phyloP scores from a whole-genome alignment of 176 grass and related monocot genomes.

The Eleusine indica region DNA sequence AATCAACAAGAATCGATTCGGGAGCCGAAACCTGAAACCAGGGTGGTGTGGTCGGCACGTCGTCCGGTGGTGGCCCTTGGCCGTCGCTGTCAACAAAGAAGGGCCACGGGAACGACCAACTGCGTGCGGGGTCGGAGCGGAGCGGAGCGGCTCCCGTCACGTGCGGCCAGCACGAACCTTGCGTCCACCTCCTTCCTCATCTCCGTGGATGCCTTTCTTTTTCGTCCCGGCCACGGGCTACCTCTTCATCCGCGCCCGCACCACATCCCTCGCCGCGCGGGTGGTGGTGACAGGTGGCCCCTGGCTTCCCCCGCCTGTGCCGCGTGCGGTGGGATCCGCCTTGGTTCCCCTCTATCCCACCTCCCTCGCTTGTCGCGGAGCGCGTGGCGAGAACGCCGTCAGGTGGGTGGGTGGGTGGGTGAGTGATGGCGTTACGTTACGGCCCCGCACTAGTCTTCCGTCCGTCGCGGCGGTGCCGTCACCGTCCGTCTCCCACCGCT shows the following conservation, averaged over 20 bases:
- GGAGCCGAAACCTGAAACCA: no score
- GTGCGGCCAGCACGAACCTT: slow-evolving; percentile 12
- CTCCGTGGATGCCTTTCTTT: neutral
- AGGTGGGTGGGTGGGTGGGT: neutral
- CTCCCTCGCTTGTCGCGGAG: slow-evolving; percentile 15
- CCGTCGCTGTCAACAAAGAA: neutral
- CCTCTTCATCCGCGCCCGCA: neutral
- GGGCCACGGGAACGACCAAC: neutral
- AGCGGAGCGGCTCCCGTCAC: slow-evolving; percentile 1
- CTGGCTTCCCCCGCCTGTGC: neutral
- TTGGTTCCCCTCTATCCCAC: neutral
- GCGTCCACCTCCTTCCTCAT: neutral
- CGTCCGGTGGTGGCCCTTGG: neutral
- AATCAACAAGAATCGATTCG: neutral
- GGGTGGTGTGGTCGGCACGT: neutral
- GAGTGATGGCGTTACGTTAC: neutral
- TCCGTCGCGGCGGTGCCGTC: no score
- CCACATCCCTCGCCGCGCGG: neutral
- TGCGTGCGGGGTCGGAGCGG: neutral
- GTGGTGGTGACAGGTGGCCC: slow-evolving; percentile 19
- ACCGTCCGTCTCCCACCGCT: no score
- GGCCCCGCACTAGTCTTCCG: neutral
- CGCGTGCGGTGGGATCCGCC: slow-evolving; percentile 39
- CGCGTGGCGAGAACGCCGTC: slow-evolving; percentile 20
- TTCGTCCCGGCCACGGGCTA: neutral